Base-by-base conservation (phyloP, 108 stramenopile species). In the Nitzschia inconspicua region DNA sequence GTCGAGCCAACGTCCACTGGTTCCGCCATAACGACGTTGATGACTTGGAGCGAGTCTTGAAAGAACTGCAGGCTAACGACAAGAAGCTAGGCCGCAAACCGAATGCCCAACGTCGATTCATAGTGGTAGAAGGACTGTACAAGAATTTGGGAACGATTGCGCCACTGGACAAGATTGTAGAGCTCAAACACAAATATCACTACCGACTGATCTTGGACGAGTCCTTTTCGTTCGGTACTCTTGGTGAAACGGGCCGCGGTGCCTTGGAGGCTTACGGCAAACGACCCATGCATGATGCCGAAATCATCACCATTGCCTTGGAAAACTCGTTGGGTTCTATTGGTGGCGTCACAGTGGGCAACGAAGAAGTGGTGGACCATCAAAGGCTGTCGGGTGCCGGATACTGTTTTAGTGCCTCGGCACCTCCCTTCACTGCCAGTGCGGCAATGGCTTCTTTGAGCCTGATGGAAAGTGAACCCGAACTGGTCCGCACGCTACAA, bases 1-100 rank as follows among this genome's bases (percentile, higher is more conserved):
- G 82, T 29, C 76, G 98, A 36, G 86, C 89, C 47, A 94, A 86
- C 22, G 95, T 98, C 4, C 56, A 81, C n/a, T 90, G 75, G 64
- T 99, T 96, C 70, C 75, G 80, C 43, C 98, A 99, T 78, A 99
- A 99, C 68, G 96, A 99, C 72, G 86, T 96, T 81, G 77, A 85
- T 24, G 97, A 99, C 69, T 68, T 99, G 24, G 74, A 88, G 18
- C 77, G 95, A n/a, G 82, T 99, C 8, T 79, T 99, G 50, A 76
- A 83, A 47, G 76, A 73, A 34, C 70, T 98, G 11, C 72, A 70
- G 57, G 64, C 60, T 30, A 84, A 83, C 46, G 97, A 98, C 73
- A 57, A 57, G 20, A 67, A 75, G 34, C 48, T 93, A 48, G 73
- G 76, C 28, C 70, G 95, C 14, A 80, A 82, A 24, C 60, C 80